Conservation (phyloP, 352 stramenopile genomes). For the Pythium brachiatum region DNA sequence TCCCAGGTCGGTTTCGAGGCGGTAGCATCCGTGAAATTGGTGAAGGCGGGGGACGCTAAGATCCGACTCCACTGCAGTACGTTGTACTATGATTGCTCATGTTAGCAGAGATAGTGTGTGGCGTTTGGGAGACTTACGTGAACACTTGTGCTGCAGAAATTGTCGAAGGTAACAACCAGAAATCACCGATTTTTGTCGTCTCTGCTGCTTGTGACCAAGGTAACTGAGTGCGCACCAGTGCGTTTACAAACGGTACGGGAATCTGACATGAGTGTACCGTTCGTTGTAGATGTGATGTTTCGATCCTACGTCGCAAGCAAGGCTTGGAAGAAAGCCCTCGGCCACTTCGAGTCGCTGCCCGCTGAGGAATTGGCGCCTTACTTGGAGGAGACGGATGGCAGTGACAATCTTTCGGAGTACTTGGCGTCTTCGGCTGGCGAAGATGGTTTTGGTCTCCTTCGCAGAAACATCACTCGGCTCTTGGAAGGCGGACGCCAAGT, state of each 20-base stretch:
- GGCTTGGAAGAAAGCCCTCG: conserved; percentile 80
- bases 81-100: background rate
- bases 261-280: background rate
- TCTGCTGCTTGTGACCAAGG: conserved; percentile 52
- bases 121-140: background rate
- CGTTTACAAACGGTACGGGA: too few relatives aligned
- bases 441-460: conserved; percentile 79
- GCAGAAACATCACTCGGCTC: conserved; percentile 64
- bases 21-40: conserved; percentile 14
- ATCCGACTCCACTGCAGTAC: conserved; percentile 25
- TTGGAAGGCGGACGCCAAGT: conserved; percentile 71
- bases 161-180: conserved; percentile 74
- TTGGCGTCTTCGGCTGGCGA: conserved; percentile 55
- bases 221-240: conserved; percentile 17
- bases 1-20: conserved; percentile 19
- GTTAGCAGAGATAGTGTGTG: too few relatives aligned
- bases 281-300: conserved; percentile 60
- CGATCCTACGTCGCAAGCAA: conserved; percentile 74
- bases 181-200: conserved; percentile 76
- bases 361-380: conserved; percentile 38
- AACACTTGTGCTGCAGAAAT: conserved; percentile 39
- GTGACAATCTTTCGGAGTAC: conserved; percentile 27
- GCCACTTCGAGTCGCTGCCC: conserved; percentile 64
- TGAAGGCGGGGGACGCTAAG: conserved; percentile 12
- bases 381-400: conserved; percentile 3